These are phyloP conservation scores for Lepiota brunneoincarnata DNA, from an alignment of 768 basidiomycete species.

Conservation along the genomic window DNA sequence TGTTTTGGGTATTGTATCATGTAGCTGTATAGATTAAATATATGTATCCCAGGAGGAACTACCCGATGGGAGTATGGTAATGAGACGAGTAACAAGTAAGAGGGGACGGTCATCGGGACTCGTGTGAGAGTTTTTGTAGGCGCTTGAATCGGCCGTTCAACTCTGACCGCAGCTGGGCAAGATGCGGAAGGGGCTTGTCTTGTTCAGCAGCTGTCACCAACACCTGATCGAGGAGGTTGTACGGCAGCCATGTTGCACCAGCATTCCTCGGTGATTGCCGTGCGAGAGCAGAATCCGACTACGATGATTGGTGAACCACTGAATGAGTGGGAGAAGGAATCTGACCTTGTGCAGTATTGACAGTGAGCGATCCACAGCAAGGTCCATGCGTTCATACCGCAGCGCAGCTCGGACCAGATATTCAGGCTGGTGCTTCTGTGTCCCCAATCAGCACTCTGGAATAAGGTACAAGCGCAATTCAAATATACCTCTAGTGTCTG, in stretches of 20 bases:
- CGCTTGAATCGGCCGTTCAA: constrained; percentile 63
- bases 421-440: constrained; percentile 73
- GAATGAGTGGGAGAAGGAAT: constrained; percentile 5
- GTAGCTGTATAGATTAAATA: constrained; percentile 32
- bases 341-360: constrained; percentile 71
- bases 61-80: constrained; percentile 25
- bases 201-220: constrained; percentile 59
- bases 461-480: background rate
- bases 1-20: constrained; percentile 22
- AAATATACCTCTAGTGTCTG: constrained; percentile 63
- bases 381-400: constrained; percentile 74
- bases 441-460: constrained; percentile 1
- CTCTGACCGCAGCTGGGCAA: constrained; percentile 54
- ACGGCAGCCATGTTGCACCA: constrained; percentile 75
- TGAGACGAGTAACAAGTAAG: background rate
- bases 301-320: constrained; percentile 12
- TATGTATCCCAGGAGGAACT: constrained; percentile 36
- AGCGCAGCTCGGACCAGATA: constrained; percentile 78
- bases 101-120: constrained; percentile 11
- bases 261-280: constrained; percentile 51
- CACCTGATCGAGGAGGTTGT: constrained; percentile 81
- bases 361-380: constrained; percentile 72
- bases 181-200: constrained; percentile 44
- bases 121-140: constrained; percentile 61
- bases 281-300: constrained; percentile 55